Evolutionary conservation across 257 asterid genomes (phyloP), one percentile per base, ranked within the genome.

Genomic region (Solanum clarkiae): DNA sequence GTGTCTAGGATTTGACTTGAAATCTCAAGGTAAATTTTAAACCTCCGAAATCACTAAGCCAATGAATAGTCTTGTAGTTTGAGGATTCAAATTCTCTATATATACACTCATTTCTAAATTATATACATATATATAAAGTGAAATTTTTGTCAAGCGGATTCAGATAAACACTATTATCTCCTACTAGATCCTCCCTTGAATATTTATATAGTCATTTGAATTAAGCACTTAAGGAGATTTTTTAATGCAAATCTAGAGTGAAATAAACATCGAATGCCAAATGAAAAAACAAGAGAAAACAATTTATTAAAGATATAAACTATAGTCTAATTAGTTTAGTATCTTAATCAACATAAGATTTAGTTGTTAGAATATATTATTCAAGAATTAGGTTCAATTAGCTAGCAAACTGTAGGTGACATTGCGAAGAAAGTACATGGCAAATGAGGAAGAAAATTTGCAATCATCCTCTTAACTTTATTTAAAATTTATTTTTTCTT

Each of bases 361-460:
- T 77, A 49, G 45, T 75, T 14, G 45, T 15, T 75, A 75, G 22
- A 29, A 75, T 47, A 29, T 29, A 66, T 16, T 36, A 68, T 75
- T 26, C 11, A 49, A 2, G 62, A 75, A 75, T 75, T 75, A 24
- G 42, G 62, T 75, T 75, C 8, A 77, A 44, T 71, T 77, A 49
- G 81, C 44, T 49, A 77, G 82, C 16, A 4, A 77, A 29, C 26
- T 26, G 29, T 24, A 71, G 89, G 90, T 88, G 86, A 84, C 70
- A 89, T 87, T 91, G 90, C 93, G 91, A 66, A 32, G 86, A 80
- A 90, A 89, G 92, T 91, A 94, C 92, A 92, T 89, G 93, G 94
- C 94, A 90, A 91, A 89, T 55, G 90, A 86, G 69, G 77, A 82
- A 82, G 85, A 86, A 85, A 82, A 63, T 83, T 79, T 84, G 53